These are phyloP conservation scores for Penicillium sp. DNA, from an alignment of 2,329 filamentous ascomycete genomes.

Conservation along the genomic window DNA sequence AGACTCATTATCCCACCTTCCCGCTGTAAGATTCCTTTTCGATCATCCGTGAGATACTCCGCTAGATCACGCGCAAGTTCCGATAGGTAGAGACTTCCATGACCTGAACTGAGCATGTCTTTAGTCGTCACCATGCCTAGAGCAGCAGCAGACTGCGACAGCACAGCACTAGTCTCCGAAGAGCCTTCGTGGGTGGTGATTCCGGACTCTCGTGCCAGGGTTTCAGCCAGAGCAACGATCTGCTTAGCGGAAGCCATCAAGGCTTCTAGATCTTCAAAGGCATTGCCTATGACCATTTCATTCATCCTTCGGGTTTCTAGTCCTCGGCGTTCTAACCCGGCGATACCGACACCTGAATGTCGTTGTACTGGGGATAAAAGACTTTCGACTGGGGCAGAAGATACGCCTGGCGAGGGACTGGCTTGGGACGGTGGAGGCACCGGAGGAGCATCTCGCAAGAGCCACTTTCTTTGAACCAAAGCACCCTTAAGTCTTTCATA, in stretches of 20 bases:
- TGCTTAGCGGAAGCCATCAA: conserved; percentile 97
- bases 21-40: conserved; percentile 68
- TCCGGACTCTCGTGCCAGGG: conserved; percentile 67
- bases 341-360: conserved; percentile 75
- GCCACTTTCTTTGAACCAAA: conserved; percentile 91
- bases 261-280: conserved; percentile 93
- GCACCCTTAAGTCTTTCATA: conserved; percentile 82
- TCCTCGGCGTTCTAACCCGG: conserved; percentile 81
- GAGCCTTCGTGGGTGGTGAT: conserved; percentile 57
- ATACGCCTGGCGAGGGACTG: conserved; percentile 30
- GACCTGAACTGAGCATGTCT: conserved; percentile 79
- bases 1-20: conserved; percentile 85
- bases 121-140: conserved; percentile 90
- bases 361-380: conserved; percentile 27
- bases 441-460: conserved; percentile 83
- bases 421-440: conserved; percentile 61
- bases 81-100: conserved; percentile 83
- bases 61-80: conserved; percentile 80
- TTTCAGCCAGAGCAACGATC: conserved; percentile 87
- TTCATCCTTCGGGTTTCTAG: conserved; percentile 86
- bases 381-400: conserved; percentile 20
- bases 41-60: conserved; percentile 84
- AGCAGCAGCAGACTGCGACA: conserved; percentile 77
- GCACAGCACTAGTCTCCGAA: conserved; percentile 67
- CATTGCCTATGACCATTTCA: conserved; percentile 83